These are phyloP conservation scores for Lactuca saligna DNA, from an alignment of 129 eudicot genomes.

Conservation along the genomic window DNA sequence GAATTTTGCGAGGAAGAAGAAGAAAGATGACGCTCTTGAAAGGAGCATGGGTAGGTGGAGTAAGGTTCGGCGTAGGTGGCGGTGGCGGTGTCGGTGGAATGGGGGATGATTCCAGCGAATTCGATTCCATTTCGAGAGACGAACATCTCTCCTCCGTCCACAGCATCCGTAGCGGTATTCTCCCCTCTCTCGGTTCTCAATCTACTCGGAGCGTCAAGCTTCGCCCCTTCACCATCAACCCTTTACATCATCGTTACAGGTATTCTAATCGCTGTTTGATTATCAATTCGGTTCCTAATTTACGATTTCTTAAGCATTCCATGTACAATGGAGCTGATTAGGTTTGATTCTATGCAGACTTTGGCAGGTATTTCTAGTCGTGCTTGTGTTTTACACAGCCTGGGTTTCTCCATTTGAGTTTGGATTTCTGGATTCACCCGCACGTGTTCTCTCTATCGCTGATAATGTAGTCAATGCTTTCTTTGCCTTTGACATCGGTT, in stretches of 20 bases:
- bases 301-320: background rate
- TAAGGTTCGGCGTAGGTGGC: slow-evolving; percentile 9
- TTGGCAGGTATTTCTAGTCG: slow-evolving; percentile 51
- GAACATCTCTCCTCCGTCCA: slow-evolving; percentile 38
- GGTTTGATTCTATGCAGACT: slow-evolving; percentile 25
- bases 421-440: slow-evolving; percentile 41
- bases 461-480: slow-evolving; percentile 48
- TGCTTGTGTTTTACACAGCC: slow-evolving; percentile 51
- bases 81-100: background rate
- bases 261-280: background rate
- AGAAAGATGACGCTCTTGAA: slow-evolving; percentile 28
- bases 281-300: background rate
- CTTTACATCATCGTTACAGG: slow-evolving; percentile 55
- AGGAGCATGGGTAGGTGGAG: slow-evolving; percentile 40
- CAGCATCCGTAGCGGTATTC: slow-evolving; percentile 45
- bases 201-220: slow-evolving; percentile 42
- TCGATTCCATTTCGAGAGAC: slow-evolving; percentile 36
- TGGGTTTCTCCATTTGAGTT: slow-evolving; percentile 64
- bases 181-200: slow-evolving; percentile 58
- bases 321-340: background rate
- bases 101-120: slow-evolving; percentile 27
- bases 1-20: background rate
- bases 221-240: slow-evolving; percentile 48
- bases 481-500: slow-evolving; percentile 42
- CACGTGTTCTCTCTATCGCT: slow-evolving; percentile 27